phyloP scores from a whole-genome alignment of 208 protist genomes.

The Crithidia thermophila region DNA sequence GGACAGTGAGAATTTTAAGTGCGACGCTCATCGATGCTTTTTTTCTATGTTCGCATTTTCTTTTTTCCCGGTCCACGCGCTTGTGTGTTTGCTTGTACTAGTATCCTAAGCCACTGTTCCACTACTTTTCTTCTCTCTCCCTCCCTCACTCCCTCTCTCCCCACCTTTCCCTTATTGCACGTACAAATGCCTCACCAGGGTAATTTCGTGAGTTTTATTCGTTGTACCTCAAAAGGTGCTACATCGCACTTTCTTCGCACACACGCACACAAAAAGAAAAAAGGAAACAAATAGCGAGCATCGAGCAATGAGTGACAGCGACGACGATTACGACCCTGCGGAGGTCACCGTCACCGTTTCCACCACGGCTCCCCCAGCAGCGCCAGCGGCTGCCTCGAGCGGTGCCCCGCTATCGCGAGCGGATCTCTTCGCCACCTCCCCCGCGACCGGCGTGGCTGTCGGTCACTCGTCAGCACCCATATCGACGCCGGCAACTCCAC shows the following conservation, averaged over 20 bases:
- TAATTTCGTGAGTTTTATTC: too few relatives aligned
- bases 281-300: too few relatives aligned
- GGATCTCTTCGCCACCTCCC: not conserved
- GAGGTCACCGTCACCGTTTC: conserved; percentile 15
- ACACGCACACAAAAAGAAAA: too few relatives aligned
- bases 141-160: not conserved
- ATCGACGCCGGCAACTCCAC: too few relatives aligned
- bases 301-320: conserved; percentile 58
- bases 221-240: too few relatives aligned
- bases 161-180: too few relatives aligned
- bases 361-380: not conserved
- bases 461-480: not conserved
- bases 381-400: not conserved
- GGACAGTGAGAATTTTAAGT: too few relatives aligned
- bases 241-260: too few relatives aligned
- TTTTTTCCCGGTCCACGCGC: not conserved
- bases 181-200: too few relatives aligned
- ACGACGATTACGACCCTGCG: conserved; percentile 63
- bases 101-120: not conserved
- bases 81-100: not conserved
- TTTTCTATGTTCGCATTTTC: not conserved
- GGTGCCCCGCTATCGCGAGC: not conserved
- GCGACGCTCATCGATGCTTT: not conserved
- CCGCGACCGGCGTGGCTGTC: not conserved
- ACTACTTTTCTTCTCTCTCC: not conserved